Conservation (phyloP, 2,329 filamentous ascomycete species). For the Pseudogymnoascus sp. region DNA sequence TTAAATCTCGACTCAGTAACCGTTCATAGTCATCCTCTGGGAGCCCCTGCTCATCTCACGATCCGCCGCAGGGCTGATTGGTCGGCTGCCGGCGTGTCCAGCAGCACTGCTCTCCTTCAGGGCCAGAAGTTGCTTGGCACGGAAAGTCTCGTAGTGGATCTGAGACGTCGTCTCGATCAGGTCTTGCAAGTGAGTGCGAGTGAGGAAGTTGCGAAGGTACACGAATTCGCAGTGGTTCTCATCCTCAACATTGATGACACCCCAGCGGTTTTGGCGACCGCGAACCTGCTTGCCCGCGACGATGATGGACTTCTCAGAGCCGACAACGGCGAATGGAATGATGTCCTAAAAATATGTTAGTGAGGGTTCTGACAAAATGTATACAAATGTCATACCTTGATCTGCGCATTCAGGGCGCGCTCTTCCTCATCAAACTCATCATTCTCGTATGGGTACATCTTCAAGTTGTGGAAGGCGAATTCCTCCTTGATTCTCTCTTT, state of each 20-base stretch:
- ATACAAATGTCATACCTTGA: conserved; percentile 61
- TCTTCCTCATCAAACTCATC: conserved; percentile 98
- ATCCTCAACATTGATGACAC: conserved; percentile 98
- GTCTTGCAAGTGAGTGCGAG: conserved; percentile 95
- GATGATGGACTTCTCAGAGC: conserved; percentile 95
- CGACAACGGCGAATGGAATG: conserved; percentile 94
- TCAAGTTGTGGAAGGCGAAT: conserved; percentile 98
- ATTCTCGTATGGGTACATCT: conserved; percentile 99
- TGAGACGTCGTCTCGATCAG: conserved; percentile 98
- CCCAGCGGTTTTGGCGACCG: conserved; percentile 97
- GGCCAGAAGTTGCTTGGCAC: conserved; percentile 94
- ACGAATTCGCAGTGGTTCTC: conserved; percentile 99
- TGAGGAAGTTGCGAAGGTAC: conserved; percentile 96
- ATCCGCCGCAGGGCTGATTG: conserved; percentile 91
- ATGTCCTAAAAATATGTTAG: conserved; percentile 56
- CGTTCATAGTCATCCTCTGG: conserved; percentile 97
- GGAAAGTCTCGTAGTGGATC: conserved; percentile 99
- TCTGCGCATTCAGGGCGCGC: conserved; percentile 82
- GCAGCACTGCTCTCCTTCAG: conserved; percentile 96
- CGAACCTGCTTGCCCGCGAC: conserved; percentile 96
- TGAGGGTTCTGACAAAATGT: not conserved
- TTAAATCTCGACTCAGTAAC: conserved; percentile 56
- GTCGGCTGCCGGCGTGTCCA: conserved; percentile 64
- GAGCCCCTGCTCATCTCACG: conserved; percentile 94
- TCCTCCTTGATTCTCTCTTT: conserved; percentile 99